Conservation (phyloP, 495 filamentous ascomycete genomes). For the Neurospora sp. region DNA sequence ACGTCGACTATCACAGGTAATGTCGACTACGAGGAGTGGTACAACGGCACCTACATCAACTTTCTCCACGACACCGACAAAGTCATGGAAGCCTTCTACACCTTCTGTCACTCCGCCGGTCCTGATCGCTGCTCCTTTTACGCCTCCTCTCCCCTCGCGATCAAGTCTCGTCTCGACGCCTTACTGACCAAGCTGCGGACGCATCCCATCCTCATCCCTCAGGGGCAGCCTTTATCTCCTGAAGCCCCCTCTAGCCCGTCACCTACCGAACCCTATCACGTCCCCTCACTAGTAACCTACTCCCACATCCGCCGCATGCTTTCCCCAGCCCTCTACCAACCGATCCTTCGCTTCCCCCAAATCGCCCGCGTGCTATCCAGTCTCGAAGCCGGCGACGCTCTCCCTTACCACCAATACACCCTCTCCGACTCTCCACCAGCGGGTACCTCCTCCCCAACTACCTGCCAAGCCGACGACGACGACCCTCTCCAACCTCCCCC, state of each 20-base stretch:
- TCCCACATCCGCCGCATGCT: slow-evolving; percentile 34
- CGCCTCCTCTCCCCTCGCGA: slow-evolving; percentile 26
- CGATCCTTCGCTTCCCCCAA: slow-evolving; percentile 45
- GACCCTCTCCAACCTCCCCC: slow-evolving; percentile 3
- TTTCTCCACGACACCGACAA: slow-evolving; percentile 44
- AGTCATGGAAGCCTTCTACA: slow-evolving; percentile 44
- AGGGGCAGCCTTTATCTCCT: background rate
- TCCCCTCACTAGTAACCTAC: slow-evolving; percentile 33
- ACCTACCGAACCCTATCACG: slow-evolving; percentile 4
- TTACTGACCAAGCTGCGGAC: slow-evolving; percentile 35
- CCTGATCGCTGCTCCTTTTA: slow-evolving; percentile 39
- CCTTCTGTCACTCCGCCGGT: slow-evolving; percentile 42
- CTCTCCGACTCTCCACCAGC: slow-evolving; percentile 19
- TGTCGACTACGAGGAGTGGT: slow-evolving; percentile 40
- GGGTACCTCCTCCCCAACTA: slow-evolving; percentile 15
- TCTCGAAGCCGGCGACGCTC: slow-evolving; percentile 45
- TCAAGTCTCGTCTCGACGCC: slow-evolving; percentile 28
- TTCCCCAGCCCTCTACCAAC: slow-evolving; percentile 46
- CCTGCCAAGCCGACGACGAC: slow-evolving; percentile 26
- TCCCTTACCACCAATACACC: slow-evolving; percentile 40
- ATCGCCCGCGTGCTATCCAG: slow-evolving; percentile 45
- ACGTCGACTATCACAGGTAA: slow-evolving; percentile 18
- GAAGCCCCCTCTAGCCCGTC: too few species aligned
- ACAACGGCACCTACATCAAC: slow-evolving; percentile 33
- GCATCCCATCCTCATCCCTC: slow-evolving; percentile 38